Evolutionary conservation across 2,329 filamentous ascomycete genomes (phyloP), one percentile per base, ranked within the genome.

Genomic region (Anthostomella pinea): DNA sequence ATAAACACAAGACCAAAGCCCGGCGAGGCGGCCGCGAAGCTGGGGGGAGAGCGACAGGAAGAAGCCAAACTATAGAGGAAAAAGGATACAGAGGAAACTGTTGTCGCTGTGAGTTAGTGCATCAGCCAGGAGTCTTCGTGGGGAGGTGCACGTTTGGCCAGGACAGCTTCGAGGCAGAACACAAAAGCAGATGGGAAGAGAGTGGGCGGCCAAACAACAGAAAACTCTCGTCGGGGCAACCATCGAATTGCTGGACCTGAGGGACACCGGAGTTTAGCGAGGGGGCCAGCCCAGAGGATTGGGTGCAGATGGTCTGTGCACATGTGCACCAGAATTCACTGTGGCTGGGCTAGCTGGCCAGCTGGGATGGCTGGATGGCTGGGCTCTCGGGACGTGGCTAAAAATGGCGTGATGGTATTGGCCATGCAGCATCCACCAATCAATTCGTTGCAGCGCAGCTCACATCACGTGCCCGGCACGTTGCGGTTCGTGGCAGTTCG

Each of bases 161-260:
- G 27, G 32, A 35, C 30, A 44, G 39, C 30, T 36, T 42, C 43
- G 31, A 36, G 47, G 33, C 46, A 39, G 46, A 42, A 41, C 34
- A 41, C 32, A 41, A 42, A 46, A 45, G 44, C 37, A 52, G 43
- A 51, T 45, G 48, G 43, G 32, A 37, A 52, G 44, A 39, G 49
- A 43, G 46, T 36, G 43, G 47, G 30, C 34, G 40, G 39, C 46
- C 45, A 54, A 55, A 55, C 48, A 56, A 56, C 51, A 56, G 46
- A 54, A 54, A 50, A 41, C 39, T 46, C 52, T 55, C 53, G 52
- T 54, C 53, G 44, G 53, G 53, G 53, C 53, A 56, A 56, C 53
- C 39, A 49, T 39, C n/a, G 46, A 45, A 51, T 36, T 38, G 44
- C 31, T 38, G 21, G 30, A 28, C 26, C 24, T 39, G 30, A 39